A percentile compares a stretch with the other conserved stretches of the same genome.
phyloP scores from a whole-genome alignment of 164 flowering plant genomes.

The Liriodendron chinense region DNA sequence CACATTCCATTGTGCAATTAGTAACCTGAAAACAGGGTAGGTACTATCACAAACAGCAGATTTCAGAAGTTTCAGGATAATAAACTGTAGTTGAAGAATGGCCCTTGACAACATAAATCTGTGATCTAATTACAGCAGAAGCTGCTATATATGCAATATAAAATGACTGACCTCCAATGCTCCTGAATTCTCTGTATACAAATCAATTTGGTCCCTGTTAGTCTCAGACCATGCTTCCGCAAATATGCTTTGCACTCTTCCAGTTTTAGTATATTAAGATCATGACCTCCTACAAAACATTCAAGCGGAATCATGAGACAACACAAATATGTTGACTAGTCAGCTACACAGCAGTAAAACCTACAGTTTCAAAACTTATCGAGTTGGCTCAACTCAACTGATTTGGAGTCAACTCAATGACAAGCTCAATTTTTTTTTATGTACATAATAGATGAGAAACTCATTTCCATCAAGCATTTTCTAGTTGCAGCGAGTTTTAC shows the following conservation, averaged over 20 bases:
- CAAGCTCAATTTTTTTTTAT: too few species aligned
- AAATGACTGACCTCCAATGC: slow-evolving; percentile 49
- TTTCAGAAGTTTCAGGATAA: neutral
- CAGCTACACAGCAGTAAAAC: neutral
- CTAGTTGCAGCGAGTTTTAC: too few species aligned
- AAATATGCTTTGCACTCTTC: slow-evolving; percentile 55
- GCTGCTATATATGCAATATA: neutral
- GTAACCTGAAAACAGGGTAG: neutral
- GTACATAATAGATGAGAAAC: too few species aligned
- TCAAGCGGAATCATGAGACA: neutral
- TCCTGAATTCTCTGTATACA: slow-evolving; percentile 54
- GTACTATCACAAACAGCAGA: neutral
- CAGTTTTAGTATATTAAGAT: slow-evolving; percentile 23
- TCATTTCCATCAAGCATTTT: too few species aligned
- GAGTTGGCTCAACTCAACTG: neutral
- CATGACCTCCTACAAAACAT: slow-evolving; percentile 16
- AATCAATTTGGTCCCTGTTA: slow-evolving; percentile 49
- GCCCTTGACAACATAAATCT: neutral
- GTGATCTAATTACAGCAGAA: neutral
- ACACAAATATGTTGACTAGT: neutral
- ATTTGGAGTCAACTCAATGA: neutral
- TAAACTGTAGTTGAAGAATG: neutral
- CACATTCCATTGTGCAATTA: neutral
- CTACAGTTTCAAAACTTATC: neutral
- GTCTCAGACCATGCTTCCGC: slow-evolving; percentile 45